Base-by-base conservation (phyloP, 805 yeast species). In the Yamadazyma laniorum region DNA sequence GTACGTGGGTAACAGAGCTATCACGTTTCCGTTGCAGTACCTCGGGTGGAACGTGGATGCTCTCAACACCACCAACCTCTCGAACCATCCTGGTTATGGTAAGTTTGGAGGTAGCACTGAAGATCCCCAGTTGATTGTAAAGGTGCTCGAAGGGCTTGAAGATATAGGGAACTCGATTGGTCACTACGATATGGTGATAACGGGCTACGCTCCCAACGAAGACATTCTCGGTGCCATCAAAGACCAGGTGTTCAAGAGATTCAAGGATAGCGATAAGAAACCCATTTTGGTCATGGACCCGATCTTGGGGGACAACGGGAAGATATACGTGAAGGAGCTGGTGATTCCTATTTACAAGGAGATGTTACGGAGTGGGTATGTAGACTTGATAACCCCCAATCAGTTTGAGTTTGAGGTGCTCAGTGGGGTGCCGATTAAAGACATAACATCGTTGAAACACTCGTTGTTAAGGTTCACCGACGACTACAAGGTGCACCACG, bases 301-400 rank as follows among this genome's bases (percentile, higher is more conserved):
- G 1, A 93, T 91, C 1, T 63, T 91, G 56, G 98, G 98, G 9
- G 98, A 91, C 55, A 82, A 87, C 50, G 96, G 96, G 1, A 72
- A 67, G 40, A 59, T 89, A 3, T 91, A 91, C 56, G 96, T 91
- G 1, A 72, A 72, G 41, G 73, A 71, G 37, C 72, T 64, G 9
- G 70, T 81, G 18, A 64, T 82, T 0, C 76, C 77, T 0, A 57
- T 71, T 2, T 82, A 82, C 52, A 64, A 67, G 47, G 44, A 65
- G 9, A 60, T 81, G n/a, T 54, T 83, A 25, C 37, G 40, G 9
- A 53, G 61, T 4, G 74, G 74, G 2, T 40, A 48, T 15, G 72
- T 84, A 1, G 66, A 68, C 29, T 49, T 82, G 25, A 72, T 76
- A 2, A 80, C 89, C 0, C 91, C 93, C 1, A 85, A 85, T 53